Evolutionary conservation across 169 alveolate species (phyloP).

Genomic region (Eimeria sp.): DNA sequence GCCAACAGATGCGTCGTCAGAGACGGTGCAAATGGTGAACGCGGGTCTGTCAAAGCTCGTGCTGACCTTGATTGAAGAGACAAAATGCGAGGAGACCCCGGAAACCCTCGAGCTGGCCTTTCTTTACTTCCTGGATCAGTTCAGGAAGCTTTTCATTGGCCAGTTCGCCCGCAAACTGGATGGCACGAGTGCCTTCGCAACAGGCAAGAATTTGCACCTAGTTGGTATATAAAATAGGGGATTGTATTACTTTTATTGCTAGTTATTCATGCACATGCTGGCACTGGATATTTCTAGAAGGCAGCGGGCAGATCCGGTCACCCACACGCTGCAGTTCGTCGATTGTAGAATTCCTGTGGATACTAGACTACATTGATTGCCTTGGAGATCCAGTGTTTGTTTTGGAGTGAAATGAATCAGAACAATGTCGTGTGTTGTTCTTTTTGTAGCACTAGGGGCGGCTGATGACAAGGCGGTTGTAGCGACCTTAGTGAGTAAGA

Average conservation of each 20-base stretch:
- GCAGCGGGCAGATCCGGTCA: not conserved
- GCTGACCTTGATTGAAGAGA: constrained; percentile 76
- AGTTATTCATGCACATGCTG: not conserved
- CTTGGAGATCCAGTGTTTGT: not conserved
- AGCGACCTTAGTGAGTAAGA: constrained; percentile 89
- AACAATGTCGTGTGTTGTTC: not conserved
- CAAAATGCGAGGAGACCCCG: constrained; percentile 82
- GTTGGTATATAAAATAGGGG: not conserved
- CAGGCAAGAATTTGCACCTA: constrained; percentile 8
- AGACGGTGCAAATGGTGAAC: constrained; percentile 67
- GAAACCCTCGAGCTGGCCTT: constrained; percentile 92
- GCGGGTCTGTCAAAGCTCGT: constrained; percentile 79
- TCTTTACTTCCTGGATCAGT: constrained; percentile 95
- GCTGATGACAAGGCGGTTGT: constrained; percentile 90
- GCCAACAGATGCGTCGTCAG: constrained; percentile 62
- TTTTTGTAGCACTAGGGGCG: constrained; percentile 86
- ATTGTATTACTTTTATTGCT: not conserved
- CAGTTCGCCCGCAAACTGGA: constrained; percentile 87
- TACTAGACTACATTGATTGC: not conserved
- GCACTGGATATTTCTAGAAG: not conserved
- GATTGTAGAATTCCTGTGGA: not conserved
- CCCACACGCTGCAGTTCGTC: not conserved
- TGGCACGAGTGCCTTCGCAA: constrained; percentile 54
- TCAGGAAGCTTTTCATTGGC: constrained; percentile 95
- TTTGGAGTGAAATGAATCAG: not conserved